These are phyloP conservation scores for Termitomyces sp. DNA, from an alignment of 768 basidiomycete genomes.

Conservation along the genomic window DNA sequence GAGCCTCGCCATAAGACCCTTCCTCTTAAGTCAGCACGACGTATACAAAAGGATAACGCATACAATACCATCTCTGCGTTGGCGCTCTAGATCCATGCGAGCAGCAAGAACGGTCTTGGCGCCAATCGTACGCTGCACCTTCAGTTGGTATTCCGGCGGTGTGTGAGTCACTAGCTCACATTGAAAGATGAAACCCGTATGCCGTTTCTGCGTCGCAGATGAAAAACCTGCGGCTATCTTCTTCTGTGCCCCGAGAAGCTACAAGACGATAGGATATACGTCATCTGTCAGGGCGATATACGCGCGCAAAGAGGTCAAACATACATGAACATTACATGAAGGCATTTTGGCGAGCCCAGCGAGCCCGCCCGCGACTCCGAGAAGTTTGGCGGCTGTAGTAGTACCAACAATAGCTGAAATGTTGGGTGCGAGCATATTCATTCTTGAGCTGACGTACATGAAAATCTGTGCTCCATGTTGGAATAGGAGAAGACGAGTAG, in stretches of 20 bases:
- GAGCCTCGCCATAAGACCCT: conserved; percentile 77
- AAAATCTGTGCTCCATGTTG: conserved; percentile 61
- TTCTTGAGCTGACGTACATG: conserved; percentile 98
- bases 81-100: conserved; percentile 89
- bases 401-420: conserved; percentile 98
- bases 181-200: conserved; percentile 97
- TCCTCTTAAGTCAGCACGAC: neutral
- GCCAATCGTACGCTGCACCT: conserved; percentile 88
- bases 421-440: conserved; percentile 98
- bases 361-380: conserved; percentile 95
- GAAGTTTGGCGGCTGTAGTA: conserved; percentile 94
- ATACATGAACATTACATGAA: conserved; percentile 88
- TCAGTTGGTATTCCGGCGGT: conserved; percentile 85
- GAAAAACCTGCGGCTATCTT: conserved; percentile 94
- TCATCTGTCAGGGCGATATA: neutral
- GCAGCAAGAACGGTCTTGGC: conserved; percentile 89
- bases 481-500: neutral
- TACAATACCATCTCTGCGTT: conserved; percentile 67
- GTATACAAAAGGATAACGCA: neutral
- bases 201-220: conserved; percentile 76
- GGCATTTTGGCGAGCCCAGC: conserved; percentile 91
- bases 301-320: conserved; percentile 21
- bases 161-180: conserved; percentile 82
- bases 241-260: conserved; percentile 92
- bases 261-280: neutral